phyloP scores from a whole-genome alignment of 2,329 filamentous ascomycete species.

The Phialophora chinensis region DNA sequence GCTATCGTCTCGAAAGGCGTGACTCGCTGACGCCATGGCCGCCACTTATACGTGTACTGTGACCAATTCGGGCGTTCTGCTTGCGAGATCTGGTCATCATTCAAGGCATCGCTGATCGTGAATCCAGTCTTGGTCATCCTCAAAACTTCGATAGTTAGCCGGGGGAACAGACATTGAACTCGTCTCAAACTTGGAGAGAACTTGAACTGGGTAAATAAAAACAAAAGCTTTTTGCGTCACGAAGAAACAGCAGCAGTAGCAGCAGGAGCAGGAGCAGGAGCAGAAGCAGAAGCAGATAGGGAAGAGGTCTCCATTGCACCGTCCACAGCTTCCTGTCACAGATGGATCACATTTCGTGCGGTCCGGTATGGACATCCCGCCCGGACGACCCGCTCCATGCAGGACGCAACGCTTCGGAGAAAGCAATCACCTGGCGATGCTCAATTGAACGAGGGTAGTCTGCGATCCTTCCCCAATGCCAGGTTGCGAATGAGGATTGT shows the following conservation, averaged over 20 bases:
- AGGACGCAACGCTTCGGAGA: neutral
- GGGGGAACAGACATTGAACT: neutral
- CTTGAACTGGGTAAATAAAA: neutral
- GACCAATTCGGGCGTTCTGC: neutral
- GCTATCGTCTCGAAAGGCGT: neutral
- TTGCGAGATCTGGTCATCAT: neutral
- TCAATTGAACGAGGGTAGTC: neutral
- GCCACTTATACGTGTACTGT: neutral
- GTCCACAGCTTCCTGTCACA: neutral
- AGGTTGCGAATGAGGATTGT: neutral
- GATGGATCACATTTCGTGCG: neutral
- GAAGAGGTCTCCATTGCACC: neutral
- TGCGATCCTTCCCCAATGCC: neutral
- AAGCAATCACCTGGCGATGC: neutral
- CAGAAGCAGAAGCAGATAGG: neutral
- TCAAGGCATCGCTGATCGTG: neutral
- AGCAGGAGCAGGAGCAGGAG: too few relatives aligned
- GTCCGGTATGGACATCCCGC: neutral
- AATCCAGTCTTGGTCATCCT: neutral
- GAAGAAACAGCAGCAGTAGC: neutral
- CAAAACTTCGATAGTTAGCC: neutral
- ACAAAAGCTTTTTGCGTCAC: neutral
- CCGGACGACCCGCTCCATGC: neutral
- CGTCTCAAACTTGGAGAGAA: neutral
- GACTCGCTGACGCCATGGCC: neutral